Conservation (phyloP, 2,329 filamentous ascomycete species). For the Coniochaeta sp. region DNA sequence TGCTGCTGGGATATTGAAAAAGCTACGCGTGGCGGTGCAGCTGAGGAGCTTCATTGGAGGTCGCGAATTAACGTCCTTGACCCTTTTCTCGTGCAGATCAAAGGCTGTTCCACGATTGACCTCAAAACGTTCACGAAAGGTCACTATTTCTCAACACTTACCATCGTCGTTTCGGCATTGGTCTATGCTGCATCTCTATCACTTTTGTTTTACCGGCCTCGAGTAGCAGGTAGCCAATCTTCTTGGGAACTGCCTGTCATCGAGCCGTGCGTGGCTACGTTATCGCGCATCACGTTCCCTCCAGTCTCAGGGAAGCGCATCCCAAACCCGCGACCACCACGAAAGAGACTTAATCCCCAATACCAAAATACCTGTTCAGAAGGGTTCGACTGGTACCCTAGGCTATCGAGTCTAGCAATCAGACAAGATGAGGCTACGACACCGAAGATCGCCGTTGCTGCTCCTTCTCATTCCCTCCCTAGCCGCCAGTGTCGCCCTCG, state of each 20-base stretch:
- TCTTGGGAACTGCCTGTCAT: background rate
- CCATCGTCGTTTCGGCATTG: background rate
- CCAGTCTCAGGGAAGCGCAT: background rate
- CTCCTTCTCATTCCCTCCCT: slow-evolving; percentile 53
- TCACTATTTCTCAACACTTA: background rate
- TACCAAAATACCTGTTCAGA: background rate
- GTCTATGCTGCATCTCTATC: background rate
- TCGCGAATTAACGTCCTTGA: background rate
- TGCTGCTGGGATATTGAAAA: background rate
- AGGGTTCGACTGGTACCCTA: background rate
- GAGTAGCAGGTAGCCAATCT: background rate
- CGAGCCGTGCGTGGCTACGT: background rate
- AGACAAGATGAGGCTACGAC: slow-evolving; percentile 51
- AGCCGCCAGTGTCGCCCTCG: slow-evolving; percentile 34
- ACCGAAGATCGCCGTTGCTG: slow-evolving; percentile 45
- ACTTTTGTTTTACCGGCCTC: background rate
- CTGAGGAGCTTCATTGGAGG: background rate
- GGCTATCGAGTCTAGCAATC: background rate
- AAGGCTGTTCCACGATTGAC: background rate
- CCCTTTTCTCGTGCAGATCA: background rate
- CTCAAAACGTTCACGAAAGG: background rate
- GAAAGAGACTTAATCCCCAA: background rate
- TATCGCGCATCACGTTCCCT: background rate
- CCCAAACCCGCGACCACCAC: background rate
- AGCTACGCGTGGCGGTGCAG: slow-evolving; percentile 1